Base-by-base conservation (phyloP, 1,284 basidiomycete genomes). In the Inonotus obliquus region DNA sequence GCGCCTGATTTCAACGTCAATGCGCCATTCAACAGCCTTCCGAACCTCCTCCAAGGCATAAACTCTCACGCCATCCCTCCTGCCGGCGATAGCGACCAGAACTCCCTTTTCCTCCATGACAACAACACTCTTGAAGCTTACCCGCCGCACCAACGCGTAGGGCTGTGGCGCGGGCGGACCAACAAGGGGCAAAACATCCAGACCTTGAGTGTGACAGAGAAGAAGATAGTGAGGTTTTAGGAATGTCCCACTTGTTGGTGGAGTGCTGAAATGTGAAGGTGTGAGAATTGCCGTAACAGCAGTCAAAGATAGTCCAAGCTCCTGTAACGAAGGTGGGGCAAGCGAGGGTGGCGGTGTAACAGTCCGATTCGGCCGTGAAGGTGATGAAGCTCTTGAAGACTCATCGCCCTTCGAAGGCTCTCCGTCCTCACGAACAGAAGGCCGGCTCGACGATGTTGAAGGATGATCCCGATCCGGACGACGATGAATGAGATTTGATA, bases 81-180 rank as follows among this genome's bases (percentile, higher is more conserved):
- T 77, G 14, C 90, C 90, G 13, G 91, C 91, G 65, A 92, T 91
- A 17, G 91, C 90, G 13, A 92, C 90, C 21, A 92, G 75, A 1
- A 92, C 90, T 9, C 89, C 90, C 37, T 91, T 84, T 68, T 92
- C 89, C 68, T 92, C 91, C 90, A 92, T 92, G 17, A 92, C 85
- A 0, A 92, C 87, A n/a, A 92, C 85, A 62, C 82, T 85, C 70
- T 91, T 92, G 74, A 92, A 92, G 47, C 81, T 79, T 48, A 91
- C 89, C 57, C 90, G 80, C 29, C 90, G 82, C 21, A 92, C 85
- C 45, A 92, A 79, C 6, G 91, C 85, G 72, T 90, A 92, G 10
- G 91, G 88, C 67, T 88, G 86, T 6, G 80, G 79, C 14, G 83
- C 78, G 4, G 89, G 90, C 0, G 90, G 89, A 1, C 85, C 84